Conservation (phyloP, 2,329 filamentous ascomycete species). For the Botrytis porri region DNA sequence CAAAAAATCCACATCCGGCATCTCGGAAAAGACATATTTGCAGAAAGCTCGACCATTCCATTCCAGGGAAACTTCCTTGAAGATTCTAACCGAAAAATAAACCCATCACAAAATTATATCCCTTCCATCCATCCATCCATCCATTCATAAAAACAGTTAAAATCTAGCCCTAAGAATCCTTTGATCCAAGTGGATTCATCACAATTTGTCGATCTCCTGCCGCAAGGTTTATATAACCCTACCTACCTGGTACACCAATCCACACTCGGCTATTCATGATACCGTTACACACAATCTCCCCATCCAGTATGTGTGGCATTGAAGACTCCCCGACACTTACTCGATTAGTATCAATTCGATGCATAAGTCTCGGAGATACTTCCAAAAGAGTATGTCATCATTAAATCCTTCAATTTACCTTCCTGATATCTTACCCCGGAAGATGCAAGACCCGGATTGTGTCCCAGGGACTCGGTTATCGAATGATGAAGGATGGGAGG, state of each 20-base stretch:
- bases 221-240: background rate
- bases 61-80: background rate
- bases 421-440: background rate
- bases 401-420: background rate
- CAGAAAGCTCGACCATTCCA: too few species aligned
- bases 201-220: too few species aligned
- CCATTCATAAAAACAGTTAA: too few species aligned
- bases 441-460: background rate
- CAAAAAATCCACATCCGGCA: too few species aligned
- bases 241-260: too few species aligned
- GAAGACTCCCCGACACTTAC: background rate
- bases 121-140: too few species aligned
- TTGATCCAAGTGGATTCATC: background rate
- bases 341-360: background rate
- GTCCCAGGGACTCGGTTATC: background rate
- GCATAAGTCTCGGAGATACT: background rate
- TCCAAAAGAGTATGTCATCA: background rate
- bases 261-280: background rate
- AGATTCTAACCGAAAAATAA: background rate
- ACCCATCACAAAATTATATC: too few species aligned
- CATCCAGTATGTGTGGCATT: background rate
- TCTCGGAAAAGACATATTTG: too few species aligned
- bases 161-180: background rate
- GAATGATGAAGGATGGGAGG: background rate
- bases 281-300: background rate